Evolutionary conservation across 2,329 filamentous ascomycete species (phyloP).

Genomic region (Exophiala sideris): DNA sequence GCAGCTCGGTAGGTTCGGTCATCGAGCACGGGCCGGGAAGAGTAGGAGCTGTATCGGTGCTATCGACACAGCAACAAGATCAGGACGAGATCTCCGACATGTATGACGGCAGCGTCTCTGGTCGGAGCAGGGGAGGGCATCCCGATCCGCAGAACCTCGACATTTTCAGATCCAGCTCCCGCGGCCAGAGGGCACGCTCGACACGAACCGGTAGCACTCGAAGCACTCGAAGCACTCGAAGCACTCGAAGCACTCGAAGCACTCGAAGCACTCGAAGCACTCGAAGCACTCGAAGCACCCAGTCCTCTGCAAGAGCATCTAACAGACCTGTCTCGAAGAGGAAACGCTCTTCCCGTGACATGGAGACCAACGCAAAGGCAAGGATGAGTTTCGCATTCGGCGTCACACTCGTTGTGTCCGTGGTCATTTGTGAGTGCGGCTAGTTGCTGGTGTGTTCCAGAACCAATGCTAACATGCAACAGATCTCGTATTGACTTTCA

Average conservation of each 20-base stretch:
- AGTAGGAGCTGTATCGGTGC: constrained; percentile 8
- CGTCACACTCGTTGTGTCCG: constrained; percentile 55
- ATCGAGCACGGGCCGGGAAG: constrained; percentile 26
- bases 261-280: too few relatives aligned
- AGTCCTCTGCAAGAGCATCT: constrained; percentile 40
- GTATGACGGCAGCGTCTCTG: constrained; percentile 8
- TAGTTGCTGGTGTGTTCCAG: neutral
- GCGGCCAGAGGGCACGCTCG: constrained; percentile 2
- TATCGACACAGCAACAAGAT: constrained; percentile 4
- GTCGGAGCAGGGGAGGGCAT: neutral
- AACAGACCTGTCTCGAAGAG: constrained; percentile 46
- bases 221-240: too few relatives aligned
- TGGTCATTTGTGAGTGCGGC: constrained; percentile 62
- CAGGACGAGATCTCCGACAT: constrained; percentile 17
- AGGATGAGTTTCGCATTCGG: constrained; percentile 65
- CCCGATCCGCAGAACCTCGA: constrained; percentile 6
- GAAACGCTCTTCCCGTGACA: constrained; percentile 49
- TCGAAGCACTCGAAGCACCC: constrained; percentile 6
- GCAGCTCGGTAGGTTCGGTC: constrained; percentile 28
- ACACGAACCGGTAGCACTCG: constrained; percentile 7
- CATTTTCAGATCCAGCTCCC: constrained; percentile 2
- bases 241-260: too few relatives aligned
- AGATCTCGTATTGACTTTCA: constrained; percentile 73
- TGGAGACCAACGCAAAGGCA: constrained; percentile 23
- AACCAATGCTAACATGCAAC: constrained; percentile 7